Evolutionary conservation across 495 filamentous ascomycete species (phyloP).

Genomic region (Xylaria longipes): DNA sequence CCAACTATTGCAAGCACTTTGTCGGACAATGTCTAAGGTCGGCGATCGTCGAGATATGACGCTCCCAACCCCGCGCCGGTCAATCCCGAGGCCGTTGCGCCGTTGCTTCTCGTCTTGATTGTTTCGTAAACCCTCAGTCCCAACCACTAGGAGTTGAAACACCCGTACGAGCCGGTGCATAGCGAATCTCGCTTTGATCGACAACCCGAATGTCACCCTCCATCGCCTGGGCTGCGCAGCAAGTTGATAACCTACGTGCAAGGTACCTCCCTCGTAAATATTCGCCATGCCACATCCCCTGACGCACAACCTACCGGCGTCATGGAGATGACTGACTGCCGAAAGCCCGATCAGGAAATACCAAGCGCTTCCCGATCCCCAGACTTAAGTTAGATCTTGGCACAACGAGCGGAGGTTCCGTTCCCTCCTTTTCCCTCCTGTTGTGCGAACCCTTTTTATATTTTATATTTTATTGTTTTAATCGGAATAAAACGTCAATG

Average conservation of each 20-base stretch:
- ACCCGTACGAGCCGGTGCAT: constrained; percentile 15
- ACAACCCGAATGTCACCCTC: constrained; percentile 21
- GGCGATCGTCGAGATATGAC: not conserved
- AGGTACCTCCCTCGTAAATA: not conserved
- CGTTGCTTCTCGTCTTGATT: not conserved
- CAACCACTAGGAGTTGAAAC: not conserved
- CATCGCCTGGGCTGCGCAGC: constrained; percentile 1
- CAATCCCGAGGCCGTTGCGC: constrained; percentile 4
- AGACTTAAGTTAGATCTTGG: constrained; percentile 1
- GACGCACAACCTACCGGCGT: not conserved
- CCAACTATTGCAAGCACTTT: not conserved
- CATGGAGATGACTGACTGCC: constrained; percentile 15
- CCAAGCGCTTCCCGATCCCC: constrained; percentile 18
- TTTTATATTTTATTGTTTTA: not conserved
- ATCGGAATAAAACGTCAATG: not conserved
- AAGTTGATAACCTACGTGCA: not conserved
- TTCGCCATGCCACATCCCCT: constrained; percentile 8
- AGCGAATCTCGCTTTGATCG: constrained; percentile 14
- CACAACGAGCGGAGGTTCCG: constrained; percentile 12
- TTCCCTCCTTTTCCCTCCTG: not conserved
- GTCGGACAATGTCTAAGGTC: not conserved
- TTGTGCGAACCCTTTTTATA: not conserved
- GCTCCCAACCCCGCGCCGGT: constrained; percentile 8
- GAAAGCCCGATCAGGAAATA: constrained; percentile 22
- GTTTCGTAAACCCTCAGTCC: not conserved